phyloP scores from a whole-genome alignment of 164 flowering plant species.

The Annona cherimola region DNA sequence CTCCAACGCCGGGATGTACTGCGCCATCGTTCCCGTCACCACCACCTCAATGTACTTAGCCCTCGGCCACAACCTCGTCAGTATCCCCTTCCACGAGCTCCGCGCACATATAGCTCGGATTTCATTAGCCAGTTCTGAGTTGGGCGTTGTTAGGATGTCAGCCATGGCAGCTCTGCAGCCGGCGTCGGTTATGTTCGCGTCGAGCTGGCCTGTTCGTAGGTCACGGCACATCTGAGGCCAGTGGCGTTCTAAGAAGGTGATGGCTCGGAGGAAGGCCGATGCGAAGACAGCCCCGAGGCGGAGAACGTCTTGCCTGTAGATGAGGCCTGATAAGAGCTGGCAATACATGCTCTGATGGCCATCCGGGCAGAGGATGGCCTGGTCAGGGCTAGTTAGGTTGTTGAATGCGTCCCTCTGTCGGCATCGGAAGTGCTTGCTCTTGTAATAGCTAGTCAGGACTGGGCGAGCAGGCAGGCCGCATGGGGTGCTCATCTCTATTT shows the following conservation, averaged over 20 bases:
- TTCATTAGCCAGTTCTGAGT: conserved; percentile 50
- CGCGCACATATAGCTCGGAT: conserved; percentile 46
- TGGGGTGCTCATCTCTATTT: conserved; percentile 59
- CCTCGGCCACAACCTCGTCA: conserved; percentile 66
- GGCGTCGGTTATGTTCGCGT: conserved; percentile 36
- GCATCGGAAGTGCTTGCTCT: conserved; percentile 69
- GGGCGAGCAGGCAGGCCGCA: conserved; percentile 65
- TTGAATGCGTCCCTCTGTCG: conserved; percentile 54
- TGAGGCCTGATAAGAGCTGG: conserved; percentile 65
- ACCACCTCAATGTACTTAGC: conserved; percentile 86
- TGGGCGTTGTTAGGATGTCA: conserved; percentile 27
- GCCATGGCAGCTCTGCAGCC: conserved; percentile 41
- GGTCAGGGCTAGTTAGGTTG: conserved; percentile 67
- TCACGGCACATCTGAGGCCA: conserved; percentile 51
- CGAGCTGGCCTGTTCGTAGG: conserved; percentile 43
- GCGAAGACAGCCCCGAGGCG: conserved; percentile 88
- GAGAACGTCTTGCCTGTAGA: conserved; percentile 56
- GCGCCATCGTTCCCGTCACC: conserved; percentile 87
- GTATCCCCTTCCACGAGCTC: conserved; percentile 68
- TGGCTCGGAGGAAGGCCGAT: conserved; percentile 67
- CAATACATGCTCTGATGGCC: conserved; percentile 82
- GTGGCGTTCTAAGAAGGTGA: conserved; percentile 58
- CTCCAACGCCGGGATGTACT: conserved; percentile 67
- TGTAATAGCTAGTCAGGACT: conserved; percentile 86
- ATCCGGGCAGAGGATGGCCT: conserved; percentile 60